Percentiles rank a stretch among this genome's conserved stretches.
Conservation (phyloP, 148 eudicot species). For the Chenopodium suecicum region DNA sequence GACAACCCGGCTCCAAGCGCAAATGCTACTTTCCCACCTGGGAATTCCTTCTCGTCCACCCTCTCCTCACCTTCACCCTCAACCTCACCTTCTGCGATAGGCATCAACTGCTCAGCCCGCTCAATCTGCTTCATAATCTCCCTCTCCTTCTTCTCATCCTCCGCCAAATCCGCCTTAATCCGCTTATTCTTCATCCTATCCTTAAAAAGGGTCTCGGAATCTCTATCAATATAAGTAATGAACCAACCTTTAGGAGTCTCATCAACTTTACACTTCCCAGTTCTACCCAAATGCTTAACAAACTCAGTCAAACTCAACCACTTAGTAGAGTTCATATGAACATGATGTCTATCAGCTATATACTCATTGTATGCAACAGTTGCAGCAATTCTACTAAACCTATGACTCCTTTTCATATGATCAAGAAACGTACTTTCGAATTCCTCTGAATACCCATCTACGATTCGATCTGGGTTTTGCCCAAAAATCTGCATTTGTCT, state of each 20-base stretch:
- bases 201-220: conserved; percentile 90
- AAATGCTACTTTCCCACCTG: conserved; percentile 23
- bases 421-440: conserved; percentile 68
- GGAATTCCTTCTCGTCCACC: conserved; percentile 8
- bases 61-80: not conserved
- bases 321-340: conserved; percentile 89
- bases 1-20: conserved; percentile 28
- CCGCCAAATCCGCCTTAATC: conserved; percentile 66
- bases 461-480: conserved; percentile 72
- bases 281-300: conserved; percentile 70
- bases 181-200: conserved; percentile 81
- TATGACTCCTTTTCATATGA: conserved; percentile 83
- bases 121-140: conserved; percentile 79
- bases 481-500: conserved; percentile 92
- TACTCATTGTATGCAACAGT: conserved; percentile 91
- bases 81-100: conserved; percentile 1
- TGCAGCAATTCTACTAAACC: conserved; percentile 81
- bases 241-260: conserved; percentile 94
- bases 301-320: conserved; percentile 88
- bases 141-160: conserved; percentile 88
- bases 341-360: conserved; percentile 70
- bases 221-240: conserved; percentile 82
- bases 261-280: conserved; percentile 86
- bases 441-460: conserved; percentile 79
- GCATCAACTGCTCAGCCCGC: conserved; percentile 51